These are phyloP conservation scores for Pichia sp. DNA, from an alignment of 1,139 yeast genomes.

Conservation along the genomic window DNA sequence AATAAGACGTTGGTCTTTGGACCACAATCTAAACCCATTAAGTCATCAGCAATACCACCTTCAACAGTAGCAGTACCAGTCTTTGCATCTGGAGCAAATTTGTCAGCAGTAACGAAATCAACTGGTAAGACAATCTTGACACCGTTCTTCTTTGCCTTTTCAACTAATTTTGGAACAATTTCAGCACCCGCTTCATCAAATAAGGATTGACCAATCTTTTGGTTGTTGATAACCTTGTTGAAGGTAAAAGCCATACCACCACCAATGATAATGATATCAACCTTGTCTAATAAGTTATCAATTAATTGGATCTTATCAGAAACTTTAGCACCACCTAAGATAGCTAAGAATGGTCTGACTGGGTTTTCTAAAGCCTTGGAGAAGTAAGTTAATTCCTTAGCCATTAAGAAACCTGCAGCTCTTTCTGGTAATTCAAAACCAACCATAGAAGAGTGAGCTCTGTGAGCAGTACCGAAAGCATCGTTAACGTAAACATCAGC, in stretches of 20 bases:
- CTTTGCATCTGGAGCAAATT: conserved; percentile 83
- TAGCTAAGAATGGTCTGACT: conserved; percentile 93
- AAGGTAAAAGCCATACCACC: conserved; percentile 99
- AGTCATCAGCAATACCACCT: conserved; percentile 85
- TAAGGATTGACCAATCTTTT: conserved; percentile 82
- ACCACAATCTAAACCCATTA: conserved; percentile 96
- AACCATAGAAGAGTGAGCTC: conserved; percentile 98
- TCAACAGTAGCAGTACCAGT: conserved; percentile 74
- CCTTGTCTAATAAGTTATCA: conserved; percentile 94
- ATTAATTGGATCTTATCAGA: conserved; percentile 96
- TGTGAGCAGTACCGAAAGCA: conserved; percentile 98
- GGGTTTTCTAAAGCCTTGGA: conserved; percentile 98
- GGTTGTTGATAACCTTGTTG: conserved; percentile 81
- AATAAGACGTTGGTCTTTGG: conserved; percentile 75
- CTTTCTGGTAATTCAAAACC: conserved; percentile 88
- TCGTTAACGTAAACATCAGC: conserved; percentile 96
- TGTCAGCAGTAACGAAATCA: conserved; percentile 91
- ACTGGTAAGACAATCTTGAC: conserved; percentile 89
- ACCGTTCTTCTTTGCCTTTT: conserved; percentile 89
- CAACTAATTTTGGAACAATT: conserved; percentile 81
- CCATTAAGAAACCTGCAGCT: conserved; percentile 96
- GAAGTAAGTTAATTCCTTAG: conserved; percentile 91
- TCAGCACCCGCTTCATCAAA: conserved; percentile 90
- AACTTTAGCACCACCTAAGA: conserved; percentile 97
- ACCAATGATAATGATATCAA: conserved; percentile 84